Base-by-base conservation (phyloP, 345 rosid species). In the Moricandia moricandioides region DNA sequence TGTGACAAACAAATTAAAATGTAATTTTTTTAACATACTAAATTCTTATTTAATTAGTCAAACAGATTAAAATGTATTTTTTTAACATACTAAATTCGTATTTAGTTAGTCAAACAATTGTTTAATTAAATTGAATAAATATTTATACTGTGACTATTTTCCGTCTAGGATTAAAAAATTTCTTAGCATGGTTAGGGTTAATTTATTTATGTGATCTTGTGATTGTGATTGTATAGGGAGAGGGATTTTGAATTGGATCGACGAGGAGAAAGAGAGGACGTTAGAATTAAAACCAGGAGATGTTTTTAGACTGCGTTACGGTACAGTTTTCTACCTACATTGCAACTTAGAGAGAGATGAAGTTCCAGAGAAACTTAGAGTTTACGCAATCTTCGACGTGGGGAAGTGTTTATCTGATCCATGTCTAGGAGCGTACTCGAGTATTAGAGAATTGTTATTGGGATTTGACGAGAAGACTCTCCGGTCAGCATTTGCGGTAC, bases 391-490 rank as follows among this genome's bases (percentile, higher is more conserved):
- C 58, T 92, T 86, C 65, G 26, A 71, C 47, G 45, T 43, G 33
- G 75, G 14, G 11, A 30, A 77, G 55, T 70, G 80, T 71, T 33
- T 45, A 57, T 1, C 45, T 24, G 96, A 87, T 17, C 87, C 86
- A 45, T 75, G 81, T 0, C 57, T 83, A n/a, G 97, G 96, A 49
- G 83, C 96, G 17, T 95, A 92, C 71, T 87, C 96, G 16, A 84
- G 89, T 76, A 70, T 92, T 33, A 78, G 77, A 0, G 91, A 92
- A 67, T 58, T 88, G 62, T 70, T 90, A 62, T 77, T 81, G 1
- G 93, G 93, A 6, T 92, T 95, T 56, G 85, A 87, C 54, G 62
- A 56, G n/a, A 88, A 67, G 78, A 78, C 86, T 21, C 89, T 90
- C 45, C 89, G 76, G 56, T 74, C 86, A 72, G 92, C 93, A 65